Percentiles rank a stretch among this genome's conserved stretches.
Conservation (phyloP, 2,329 filamentous ascomycete genomes). For the Botryotinia globosa region DNA sequence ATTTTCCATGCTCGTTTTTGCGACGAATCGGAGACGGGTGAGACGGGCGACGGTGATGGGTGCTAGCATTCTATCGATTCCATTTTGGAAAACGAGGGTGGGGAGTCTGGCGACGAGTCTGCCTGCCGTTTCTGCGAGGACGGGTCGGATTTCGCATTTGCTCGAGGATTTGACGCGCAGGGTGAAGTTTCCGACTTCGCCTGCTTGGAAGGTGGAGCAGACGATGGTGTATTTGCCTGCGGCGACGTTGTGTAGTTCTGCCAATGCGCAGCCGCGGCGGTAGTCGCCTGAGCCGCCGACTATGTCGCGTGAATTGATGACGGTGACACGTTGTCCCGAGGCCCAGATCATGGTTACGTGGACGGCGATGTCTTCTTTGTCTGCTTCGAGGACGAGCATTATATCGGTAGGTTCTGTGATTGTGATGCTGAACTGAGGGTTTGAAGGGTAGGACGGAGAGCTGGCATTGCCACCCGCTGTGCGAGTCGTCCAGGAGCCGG, state of each 20-base stretch:
- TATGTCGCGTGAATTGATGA: slow-evolving; percentile 72
- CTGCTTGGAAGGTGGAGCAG: slow-evolving; percentile 84
- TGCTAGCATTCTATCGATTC: slow-evolving; percentile 48
- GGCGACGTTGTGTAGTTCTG: slow-evolving; percentile 58
- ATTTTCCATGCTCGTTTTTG: slow-evolving; percentile 32
- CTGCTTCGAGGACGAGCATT: slow-evolving; percentile 70
- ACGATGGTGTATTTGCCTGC: slow-evolving; percentile 81
- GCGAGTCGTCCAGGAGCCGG: slow-evolving; percentile 70
- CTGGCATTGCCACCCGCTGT: slow-evolving; percentile 83
- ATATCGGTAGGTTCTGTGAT: slow-evolving; percentile 58
- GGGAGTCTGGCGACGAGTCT: slow-evolving; percentile 60
- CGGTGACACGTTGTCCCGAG: slow-evolving; percentile 65
- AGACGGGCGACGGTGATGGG: slow-evolving; percentile 32
- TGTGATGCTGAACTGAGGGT: slow-evolving; percentile 78
- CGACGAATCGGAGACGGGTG: slow-evolving; percentile 30
- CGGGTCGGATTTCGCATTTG: slow-evolving; percentile 53
- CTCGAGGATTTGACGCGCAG: slow-evolving; percentile 68
- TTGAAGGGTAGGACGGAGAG: slow-evolving; percentile 72
- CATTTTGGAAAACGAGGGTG: slow-evolving; percentile 49
- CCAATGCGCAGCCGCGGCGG: slow-evolving; percentile 71
- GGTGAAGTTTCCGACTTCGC: slow-evolving; percentile 70
- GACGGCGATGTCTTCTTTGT: slow-evolving; percentile 65
- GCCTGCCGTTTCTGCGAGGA: slow-evolving; percentile 74
- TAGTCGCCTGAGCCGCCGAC: slow-evolving; percentile 86
- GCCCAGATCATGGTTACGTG: slow-evolving; percentile 85